Base-by-base conservation (phyloP, 495 filamentous ascomycete genomes). In the Lophiostoma macrostomum region DNA sequence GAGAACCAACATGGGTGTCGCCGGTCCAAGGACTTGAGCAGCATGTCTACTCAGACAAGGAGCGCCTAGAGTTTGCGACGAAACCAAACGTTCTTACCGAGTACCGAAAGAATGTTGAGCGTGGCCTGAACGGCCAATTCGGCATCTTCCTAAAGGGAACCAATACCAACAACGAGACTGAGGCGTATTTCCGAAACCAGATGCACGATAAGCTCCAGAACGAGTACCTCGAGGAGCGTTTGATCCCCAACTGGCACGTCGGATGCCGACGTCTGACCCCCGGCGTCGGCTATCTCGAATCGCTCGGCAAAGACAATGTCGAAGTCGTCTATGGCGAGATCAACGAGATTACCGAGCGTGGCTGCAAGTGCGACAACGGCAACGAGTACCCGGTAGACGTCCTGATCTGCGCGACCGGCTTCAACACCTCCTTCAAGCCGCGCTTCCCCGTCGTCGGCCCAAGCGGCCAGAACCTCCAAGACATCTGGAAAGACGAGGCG, bases 351-450 rank as follows among this genome's bases (percentile, higher is more conserved):
- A 61, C 55, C 30, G 52, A 53, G 19, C 53, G 35, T 3, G 65
- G 69, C 27, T 47, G 64, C 16, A 29, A 57, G 10, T 61, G 56
- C 19, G 56, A 51, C 34, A 58, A 64, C 31, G 66, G 67, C 18
- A 56, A 67, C 1, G 42, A 64, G 23, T 55, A 65, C 46, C 53
- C 61, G 5, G 37, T 70, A 42, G 69, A 71, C 31, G 58, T 67
- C 18, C 45, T 71, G 2, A 63, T 69, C 43, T 69, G 78, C 53
- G 80, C 80, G 5, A 83, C 72, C 1, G 72, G 72, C 29, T 73
- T 81, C 60, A 68, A 80, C 47, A 78, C 74, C 5, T 67, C 70
- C 8, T 78, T 69, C 53, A 64, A 66, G 10, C 76, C 76, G 0
- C 72, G 71, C 18, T 81, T 81, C 67, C 64, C 71, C 5, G 69